phyloP scores from a whole-genome alignment of 495 filamentous ascomycete species.

The Barbatosphaeria neglecta region DNA sequence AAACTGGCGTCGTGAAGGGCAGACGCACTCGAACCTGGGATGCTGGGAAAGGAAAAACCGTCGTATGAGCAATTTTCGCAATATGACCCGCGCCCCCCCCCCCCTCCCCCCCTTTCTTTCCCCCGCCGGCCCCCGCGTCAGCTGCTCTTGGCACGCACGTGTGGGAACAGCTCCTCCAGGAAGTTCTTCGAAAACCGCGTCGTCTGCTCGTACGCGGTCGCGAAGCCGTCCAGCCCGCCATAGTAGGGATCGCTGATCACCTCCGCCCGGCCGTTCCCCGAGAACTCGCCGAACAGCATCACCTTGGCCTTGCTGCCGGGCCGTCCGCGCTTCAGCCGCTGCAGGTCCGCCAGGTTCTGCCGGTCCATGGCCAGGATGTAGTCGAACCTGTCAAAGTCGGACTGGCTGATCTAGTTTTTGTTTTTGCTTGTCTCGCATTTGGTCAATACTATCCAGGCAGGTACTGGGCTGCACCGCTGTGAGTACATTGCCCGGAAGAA shows the following conservation, averaged over 20 bases:
- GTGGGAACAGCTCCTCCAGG: constrained; percentile 39
- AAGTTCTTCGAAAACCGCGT: constrained; percentile 70
- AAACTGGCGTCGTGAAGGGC: no score
- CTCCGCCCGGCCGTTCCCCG: constrained; percentile 48
- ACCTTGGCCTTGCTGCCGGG: constrained; percentile 46
- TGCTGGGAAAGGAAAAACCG: no score
- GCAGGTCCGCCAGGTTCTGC: constrained; percentile 63
- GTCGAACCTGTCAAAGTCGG: constrained; percentile 73
- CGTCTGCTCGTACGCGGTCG: constrained; percentile 74
- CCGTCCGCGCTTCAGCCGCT: constrained; percentile 43
- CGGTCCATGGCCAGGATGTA: constrained; percentile 94
- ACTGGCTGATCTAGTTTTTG: constrained; percentile 13
- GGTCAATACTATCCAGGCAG: no score
- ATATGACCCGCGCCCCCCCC: neutral
- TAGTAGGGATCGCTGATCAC: constrained; percentile 93
- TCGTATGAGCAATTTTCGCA: no score
- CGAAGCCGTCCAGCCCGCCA: constrained; percentile 70
- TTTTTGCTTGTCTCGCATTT: neutral
- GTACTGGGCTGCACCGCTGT: no score
- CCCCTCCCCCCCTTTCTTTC: neutral
- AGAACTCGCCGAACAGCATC: constrained; percentile 78
- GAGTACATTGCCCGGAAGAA: no score
- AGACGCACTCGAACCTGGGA: no score
- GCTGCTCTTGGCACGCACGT: constrained; percentile 13
- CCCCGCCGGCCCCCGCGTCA: no score